Percentiles rank a stretch among this genome's conserved stretches.
phyloP scores from a whole-genome alignment of 2,329 filamentous ascomycete genomes.

The Neurospora sp. region DNA sequence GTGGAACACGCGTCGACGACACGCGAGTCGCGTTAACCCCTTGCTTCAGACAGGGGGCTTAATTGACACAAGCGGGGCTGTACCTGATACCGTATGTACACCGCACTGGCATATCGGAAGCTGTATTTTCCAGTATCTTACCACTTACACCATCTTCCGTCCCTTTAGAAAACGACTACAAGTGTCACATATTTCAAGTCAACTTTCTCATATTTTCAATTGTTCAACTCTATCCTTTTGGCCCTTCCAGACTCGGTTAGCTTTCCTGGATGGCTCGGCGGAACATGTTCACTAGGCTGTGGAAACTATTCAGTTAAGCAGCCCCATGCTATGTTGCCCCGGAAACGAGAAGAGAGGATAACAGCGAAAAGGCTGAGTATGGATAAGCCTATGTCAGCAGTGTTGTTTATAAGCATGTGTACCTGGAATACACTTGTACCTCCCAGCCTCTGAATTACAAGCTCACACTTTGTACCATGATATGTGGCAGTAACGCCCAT shows the following conservation, averaged over 20 bases:
- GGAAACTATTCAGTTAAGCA: neutral
- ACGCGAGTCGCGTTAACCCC: slow-evolving; percentile 14
- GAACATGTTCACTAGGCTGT: neutral
- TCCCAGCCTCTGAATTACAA: neutral
- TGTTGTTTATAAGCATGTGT: neutral
- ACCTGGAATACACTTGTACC: neutral
- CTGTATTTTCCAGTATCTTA: neutral
- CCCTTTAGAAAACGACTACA: neutral
- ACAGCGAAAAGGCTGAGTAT: neutral
- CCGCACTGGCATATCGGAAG: too few species aligned
- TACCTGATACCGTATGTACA: neutral
- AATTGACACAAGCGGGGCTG: slow-evolving; percentile 14
- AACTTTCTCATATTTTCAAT: too few species aligned
- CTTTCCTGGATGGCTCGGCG: neutral
- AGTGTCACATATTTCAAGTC: neutral
- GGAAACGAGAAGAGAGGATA: neutral
- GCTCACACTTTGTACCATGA: neutral
- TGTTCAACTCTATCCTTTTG: neutral
- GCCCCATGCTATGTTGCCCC: neutral
- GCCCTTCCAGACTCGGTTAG: neutral
- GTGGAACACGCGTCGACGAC: slow-evolving; percentile 14
- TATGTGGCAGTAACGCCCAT: neutral
- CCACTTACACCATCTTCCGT: neutral
- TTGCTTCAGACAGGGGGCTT: slow-evolving; percentile 13
- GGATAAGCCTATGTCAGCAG: neutral